phyloP scores from a whole-genome alignment of 2,329 filamentous ascomycete species.

The Ilyonectria sp. region DNA sequence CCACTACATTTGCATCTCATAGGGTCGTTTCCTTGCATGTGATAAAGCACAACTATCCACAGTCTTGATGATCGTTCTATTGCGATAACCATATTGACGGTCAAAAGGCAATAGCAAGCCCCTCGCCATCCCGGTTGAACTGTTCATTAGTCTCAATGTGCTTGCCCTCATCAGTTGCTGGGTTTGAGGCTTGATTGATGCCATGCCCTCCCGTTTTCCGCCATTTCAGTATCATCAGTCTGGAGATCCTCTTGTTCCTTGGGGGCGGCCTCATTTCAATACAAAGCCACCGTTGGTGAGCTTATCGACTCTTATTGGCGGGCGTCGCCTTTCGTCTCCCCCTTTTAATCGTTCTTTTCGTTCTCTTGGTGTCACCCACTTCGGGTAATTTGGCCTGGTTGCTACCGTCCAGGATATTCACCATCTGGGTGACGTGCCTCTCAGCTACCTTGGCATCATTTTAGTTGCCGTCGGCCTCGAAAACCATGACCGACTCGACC shows the following conservation, averaged over 20 bases:
- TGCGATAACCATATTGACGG: neutral
- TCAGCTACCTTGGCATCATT: slow-evolving; percentile 28
- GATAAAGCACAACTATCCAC: neutral
- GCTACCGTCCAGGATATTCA: neutral
- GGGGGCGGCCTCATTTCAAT: neutral
- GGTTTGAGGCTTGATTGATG: slow-evolving; percentile 18
- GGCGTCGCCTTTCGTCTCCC: neutral
- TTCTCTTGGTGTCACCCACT: neutral
- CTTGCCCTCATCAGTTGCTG: slow-evolving; percentile 1
- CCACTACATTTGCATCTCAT: slow-evolving; percentile 1
- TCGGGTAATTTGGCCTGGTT: too few relatives aligned
- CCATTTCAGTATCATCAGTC: slow-evolving; percentile 2
- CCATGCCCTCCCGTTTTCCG: slow-evolving; percentile 13
- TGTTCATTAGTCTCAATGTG: neutral
- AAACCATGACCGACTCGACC: slow-evolving; percentile 52
- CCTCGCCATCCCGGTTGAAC: neutral
- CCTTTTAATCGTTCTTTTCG: neutral
- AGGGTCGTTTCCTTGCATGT: slow-evolving; percentile 14
- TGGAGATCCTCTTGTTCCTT: slow-evolving; percentile 4
- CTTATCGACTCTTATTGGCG: slow-evolving; percentile 10
- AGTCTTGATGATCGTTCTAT: neutral
- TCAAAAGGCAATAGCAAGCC: neutral
- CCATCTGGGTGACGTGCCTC: neutral
- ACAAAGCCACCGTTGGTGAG: slow-evolving; percentile 3
- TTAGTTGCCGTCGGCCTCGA: slow-evolving; percentile 44